A percentile compares a stretch with the other conserved stretches of the same genome.
These are phyloP conservation scores for Globomyces pollinis-pini DNA, from an alignment of 192 early-diverging fungal species.

Conservation along the genomic window DNA sequence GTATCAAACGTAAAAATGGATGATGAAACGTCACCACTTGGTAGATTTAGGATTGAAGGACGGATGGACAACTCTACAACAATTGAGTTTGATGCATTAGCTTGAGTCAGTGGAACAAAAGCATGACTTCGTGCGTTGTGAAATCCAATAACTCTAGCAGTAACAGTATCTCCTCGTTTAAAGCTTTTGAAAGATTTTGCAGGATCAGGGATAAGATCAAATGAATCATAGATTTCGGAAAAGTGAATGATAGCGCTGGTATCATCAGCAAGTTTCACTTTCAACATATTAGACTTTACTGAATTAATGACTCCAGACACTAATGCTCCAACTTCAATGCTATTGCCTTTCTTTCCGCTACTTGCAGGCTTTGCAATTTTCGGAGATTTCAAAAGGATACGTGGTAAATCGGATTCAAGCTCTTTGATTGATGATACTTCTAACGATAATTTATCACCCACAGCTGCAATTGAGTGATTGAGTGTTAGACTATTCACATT, in stretches of 20 bases:
- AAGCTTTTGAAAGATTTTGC: conserved; percentile 29
- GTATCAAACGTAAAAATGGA: conserved; percentile 15
- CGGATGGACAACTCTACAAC: conserved; percentile 55
- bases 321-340: conserved; percentile 9
- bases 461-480: background rate
- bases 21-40: background rate
- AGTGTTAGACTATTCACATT: conserved; percentile 12
- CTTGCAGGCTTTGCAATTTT: background rate
- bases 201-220: conserved; percentile 23
- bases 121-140: conserved; percentile 54
- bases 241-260: conserved; percentile 68
- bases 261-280: conserved; percentile 59
- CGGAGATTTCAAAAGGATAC: too few species aligned
- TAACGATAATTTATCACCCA: background rate
- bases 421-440: background rate
- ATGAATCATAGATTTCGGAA: conserved; percentile 53
- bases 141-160: conserved; percentile 62
- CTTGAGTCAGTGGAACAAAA: conserved; percentile 59
- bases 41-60: conserved; percentile 35
- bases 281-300: conserved; percentile 33
- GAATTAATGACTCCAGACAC: conserved; percentile 26
- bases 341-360: background rate
- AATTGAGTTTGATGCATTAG: conserved; percentile 31
- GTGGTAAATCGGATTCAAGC: background rate
- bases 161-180: conserved; percentile 34